These are phyloP conservation scores for Letharia lupina DNA, from an alignment of 495 filamentous ascomycete species.

Conservation along the genomic window DNA sequence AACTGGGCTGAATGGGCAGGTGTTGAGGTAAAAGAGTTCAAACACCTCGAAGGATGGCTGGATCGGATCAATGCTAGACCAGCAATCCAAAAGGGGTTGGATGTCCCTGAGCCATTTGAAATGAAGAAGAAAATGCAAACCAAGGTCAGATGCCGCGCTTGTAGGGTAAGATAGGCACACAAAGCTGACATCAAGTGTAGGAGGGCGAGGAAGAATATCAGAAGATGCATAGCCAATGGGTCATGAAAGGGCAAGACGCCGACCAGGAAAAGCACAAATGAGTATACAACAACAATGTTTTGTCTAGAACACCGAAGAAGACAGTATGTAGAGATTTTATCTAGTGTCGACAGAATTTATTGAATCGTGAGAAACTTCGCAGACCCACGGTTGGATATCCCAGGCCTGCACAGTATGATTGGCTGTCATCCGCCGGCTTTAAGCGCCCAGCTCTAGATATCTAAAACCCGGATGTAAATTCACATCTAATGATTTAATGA, in stretches of 20 bases:
- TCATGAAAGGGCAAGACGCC: slow-evolving; percentile 29
- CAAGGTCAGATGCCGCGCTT: slow-evolving; percentile 17
- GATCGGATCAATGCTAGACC: slow-evolving; percentile 22
- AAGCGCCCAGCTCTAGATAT: slow-evolving; percentile 4
- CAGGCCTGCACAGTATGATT: not conserved
- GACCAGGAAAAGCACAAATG: slow-evolving; percentile 25
- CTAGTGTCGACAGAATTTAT: too few species aligned
- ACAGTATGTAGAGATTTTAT: too few species aligned
- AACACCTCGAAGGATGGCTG: slow-evolving; percentile 19
- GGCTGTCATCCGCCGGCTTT: not conserved
- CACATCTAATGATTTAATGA: not conserved
- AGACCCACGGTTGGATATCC: not conserved
- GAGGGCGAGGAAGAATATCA: slow-evolving; percentile 29
- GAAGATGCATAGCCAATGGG: slow-evolving; percentile 27
- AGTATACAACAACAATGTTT: not conserved
- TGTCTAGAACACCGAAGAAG: too few species aligned
- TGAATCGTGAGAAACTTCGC: not conserved
- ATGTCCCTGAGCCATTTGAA: slow-evolving; percentile 27
- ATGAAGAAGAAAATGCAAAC: slow-evolving; percentile 31
- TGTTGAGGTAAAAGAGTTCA: slow-evolving; percentile 19
- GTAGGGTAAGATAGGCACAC: not conserved
- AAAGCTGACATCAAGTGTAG: slow-evolving; percentile 5
- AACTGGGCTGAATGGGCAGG: slow-evolving; percentile 35
- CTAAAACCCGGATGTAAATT: slow-evolving; percentile 6
- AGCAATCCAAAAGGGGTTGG: slow-evolving; percentile 20